Base-by-base conservation (phyloP, 106 monocot genomes). In the Phalaenopsis equestris region DNA sequence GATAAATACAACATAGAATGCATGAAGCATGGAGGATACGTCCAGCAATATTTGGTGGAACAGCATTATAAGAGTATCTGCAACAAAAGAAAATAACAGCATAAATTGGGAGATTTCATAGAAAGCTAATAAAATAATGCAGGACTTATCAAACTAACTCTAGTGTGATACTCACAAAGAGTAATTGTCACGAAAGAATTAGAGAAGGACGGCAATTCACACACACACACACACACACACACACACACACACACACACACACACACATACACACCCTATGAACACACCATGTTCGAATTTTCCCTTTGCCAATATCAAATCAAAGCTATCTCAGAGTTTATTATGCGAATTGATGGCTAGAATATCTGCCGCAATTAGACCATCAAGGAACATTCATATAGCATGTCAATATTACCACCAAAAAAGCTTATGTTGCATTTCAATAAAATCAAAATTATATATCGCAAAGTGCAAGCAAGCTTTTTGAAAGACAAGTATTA, bases 11-110 rank as follows among this genome's bases (percentile, higher is more conserved):
- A 49, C 2, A 52, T 23, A 76, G 49, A 8, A 11, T 42, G 17
- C 2, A 49, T 5, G 2, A 65, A 77, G 78, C 16, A 55, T 81
- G 8, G 79, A 83, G 98, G 98, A 98, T 98, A 98, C 98, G 81
- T 38, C 81, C 83, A 81, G 84, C 88, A 75, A 98, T 56, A 78
- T 79, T 86, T 56, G 83, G 86, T 74, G 98, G 94, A 80, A 94
- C 83, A 72, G 91, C 89, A 84, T 94, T 92, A 58, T 86, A 85
- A 1, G 92, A 88, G 75, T 98, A 98, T 73, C 98, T 98, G 92
- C 85, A 90, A 78, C 41, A 46, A 73, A 73, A 78, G 67, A 74
- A 46, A 41, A 77, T 72, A 73, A 77, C 2, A 70, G 55, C 47
- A 81, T 78, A 11, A 39, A 43, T 30, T 23, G 19, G 10, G 43